Conservation (phyloP, 2,329 filamentous ascomycete genomes). For the Colletotrichum trifolii region DNA sequence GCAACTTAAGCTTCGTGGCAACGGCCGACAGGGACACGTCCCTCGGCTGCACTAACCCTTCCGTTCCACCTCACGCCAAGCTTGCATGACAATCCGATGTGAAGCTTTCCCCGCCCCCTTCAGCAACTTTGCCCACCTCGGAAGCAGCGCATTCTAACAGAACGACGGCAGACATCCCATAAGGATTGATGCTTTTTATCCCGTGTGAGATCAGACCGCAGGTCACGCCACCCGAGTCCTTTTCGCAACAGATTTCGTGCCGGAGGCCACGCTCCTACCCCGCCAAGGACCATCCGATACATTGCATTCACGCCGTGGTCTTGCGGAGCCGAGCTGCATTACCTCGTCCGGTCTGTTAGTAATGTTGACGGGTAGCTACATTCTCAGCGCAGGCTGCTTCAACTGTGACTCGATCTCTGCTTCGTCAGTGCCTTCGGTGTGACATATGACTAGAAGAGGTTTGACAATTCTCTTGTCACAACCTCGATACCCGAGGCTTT, state of each 20-base stretch:
- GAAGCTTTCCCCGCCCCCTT: slow-evolving; percentile 19
- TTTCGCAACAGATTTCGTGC: slow-evolving; percentile 3
- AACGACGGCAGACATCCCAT: slow-evolving; percentile 2
- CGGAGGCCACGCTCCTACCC: slow-evolving; percentile 18
- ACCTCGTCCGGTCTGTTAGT: background rate
- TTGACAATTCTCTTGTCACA: no score
- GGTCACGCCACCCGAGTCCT: background rate
- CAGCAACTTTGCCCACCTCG: slow-evolving; percentile 7
- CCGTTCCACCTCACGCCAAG: background rate
- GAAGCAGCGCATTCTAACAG: slow-evolving; percentile 6
- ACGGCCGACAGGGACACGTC: slow-evolving; percentile 9
- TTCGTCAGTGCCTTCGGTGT: no score
- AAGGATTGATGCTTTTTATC: slow-evolving; percentile 15
- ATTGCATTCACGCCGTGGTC: slow-evolving; percentile 8
- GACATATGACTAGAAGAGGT: no score
- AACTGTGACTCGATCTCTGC: no score
- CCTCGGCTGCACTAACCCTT: slow-evolving; percentile 22
- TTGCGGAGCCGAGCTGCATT: slow-evolving; percentile 12
- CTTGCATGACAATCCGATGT: slow-evolving; percentile 19
- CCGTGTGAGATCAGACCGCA: background rate
- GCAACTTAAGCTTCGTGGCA: slow-evolving; percentile 24
- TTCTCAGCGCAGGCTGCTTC: no score
- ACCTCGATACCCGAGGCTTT: no score
- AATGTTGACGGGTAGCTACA: no score
- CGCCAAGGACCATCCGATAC: slow-evolving; percentile 14